Conservation (phyloP, 2,329 filamentous ascomycete species). For the Drechslerella dactyloides region DNA sequence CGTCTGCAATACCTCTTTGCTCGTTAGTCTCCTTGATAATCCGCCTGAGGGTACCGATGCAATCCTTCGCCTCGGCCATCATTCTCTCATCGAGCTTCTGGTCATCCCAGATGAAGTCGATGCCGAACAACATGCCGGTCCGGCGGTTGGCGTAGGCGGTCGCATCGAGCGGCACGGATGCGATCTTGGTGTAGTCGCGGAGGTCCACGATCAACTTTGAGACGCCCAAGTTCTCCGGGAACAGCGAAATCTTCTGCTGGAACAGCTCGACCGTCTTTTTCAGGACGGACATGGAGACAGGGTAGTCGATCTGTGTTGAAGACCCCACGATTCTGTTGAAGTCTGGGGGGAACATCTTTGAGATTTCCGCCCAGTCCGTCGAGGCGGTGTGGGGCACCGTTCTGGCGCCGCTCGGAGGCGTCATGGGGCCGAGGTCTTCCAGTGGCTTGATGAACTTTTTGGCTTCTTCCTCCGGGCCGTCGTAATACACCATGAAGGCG, state of each 20-base stretch:
- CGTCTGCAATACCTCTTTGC: constrained; percentile 39
- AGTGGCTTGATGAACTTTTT: constrained; percentile 28
- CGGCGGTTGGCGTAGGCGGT: constrained; percentile 46
- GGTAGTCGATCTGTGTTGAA: constrained; percentile 33
- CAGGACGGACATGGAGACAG: constrained; percentile 13
- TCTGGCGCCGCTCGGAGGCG: constrained; percentile 12
- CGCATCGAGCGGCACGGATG: constrained; percentile 36
- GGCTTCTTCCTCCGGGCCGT: constrained; percentile 42
- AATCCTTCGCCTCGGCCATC: constrained; percentile 14
- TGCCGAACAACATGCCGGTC: constrained; percentile 18
- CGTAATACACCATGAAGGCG: constrained; percentile 38
- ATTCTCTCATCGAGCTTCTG: constrained; percentile 28
- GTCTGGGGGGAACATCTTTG: constrained; percentile 30
- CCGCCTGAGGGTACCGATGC: constrained; percentile 10
- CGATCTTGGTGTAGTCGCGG: constrained; percentile 37
- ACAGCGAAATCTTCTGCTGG: constrained; percentile 10
- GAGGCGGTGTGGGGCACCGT: constrained; percentile 24
- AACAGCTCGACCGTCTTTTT: constrained; percentile 18
- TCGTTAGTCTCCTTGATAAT: constrained; percentile 23
- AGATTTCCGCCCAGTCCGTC: constrained; percentile 31
- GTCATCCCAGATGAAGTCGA: constrained; percentile 40
- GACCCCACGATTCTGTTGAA: constrained; percentile 36
- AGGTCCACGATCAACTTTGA: constrained; percentile 42
- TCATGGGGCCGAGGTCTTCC: constrained; percentile 21
- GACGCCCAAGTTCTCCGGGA: constrained; percentile 24